phyloP scores from a whole-genome alignment of 2,329 filamentous ascomycete species.

The Cladosporium phlei region DNA sequence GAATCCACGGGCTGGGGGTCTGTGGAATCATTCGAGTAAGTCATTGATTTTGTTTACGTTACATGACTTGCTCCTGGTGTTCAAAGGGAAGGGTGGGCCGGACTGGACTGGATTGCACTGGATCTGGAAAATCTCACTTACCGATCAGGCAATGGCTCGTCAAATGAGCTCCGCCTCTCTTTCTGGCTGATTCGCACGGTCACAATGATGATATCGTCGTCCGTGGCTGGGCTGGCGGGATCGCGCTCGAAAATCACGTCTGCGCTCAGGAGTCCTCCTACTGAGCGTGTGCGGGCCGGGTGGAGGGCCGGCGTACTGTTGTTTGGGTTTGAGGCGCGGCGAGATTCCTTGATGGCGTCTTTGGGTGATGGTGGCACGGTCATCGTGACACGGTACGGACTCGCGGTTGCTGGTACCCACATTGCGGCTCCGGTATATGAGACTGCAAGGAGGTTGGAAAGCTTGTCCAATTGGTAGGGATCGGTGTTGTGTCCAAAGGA shows the following conservation, averaged over 20 bases:
- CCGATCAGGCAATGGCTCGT: slow-evolving; percentile 13
- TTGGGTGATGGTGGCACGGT: neutral
- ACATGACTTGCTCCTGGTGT: too few species aligned
- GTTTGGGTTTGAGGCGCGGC: slow-evolving; percentile 1
- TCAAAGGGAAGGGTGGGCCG: too few species aligned
- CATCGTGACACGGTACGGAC: too few species aligned
- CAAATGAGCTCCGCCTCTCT: neutral
- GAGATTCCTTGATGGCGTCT: neutral
- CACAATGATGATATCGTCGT: slow-evolving; percentile 26
- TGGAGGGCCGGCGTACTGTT: neutral
- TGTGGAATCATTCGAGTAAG: too few species aligned
- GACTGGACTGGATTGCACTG: too few species aligned
- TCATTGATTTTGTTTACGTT: too few species aligned
- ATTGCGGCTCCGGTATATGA: neutral
- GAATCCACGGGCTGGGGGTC: slow-evolving; percentile 24
- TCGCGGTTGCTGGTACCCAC: too few species aligned
- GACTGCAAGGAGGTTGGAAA: neutral
- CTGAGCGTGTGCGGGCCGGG: slow-evolving; percentile 1
- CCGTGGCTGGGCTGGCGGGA: neutral
- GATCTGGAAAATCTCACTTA: too few species aligned
- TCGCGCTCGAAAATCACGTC: slow-evolving; percentile 6
- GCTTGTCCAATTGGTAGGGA: neutral
- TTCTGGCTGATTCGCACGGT: slow-evolving; percentile 20
- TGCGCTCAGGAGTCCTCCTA: neutral
- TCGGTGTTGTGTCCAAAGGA: too few species aligned